Conservation (phyloP, 495 filamentous ascomycete genomes). For the Penicillium canariense region DNA sequence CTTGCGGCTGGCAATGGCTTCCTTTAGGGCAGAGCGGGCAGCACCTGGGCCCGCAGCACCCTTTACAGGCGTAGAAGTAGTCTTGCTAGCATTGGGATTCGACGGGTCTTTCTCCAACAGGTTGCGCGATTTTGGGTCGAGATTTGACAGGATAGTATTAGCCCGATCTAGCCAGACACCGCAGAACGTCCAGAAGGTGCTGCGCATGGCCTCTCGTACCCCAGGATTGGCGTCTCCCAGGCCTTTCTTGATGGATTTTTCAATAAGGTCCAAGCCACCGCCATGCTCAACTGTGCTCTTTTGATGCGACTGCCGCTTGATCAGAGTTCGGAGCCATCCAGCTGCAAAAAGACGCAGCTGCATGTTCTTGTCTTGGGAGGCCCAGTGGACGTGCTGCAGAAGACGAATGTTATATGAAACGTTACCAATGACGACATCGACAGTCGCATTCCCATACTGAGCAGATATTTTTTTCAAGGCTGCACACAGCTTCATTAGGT, state of each 20-base stretch:
- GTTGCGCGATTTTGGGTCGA: constrained; percentile 72
- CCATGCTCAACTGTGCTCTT: constrained; percentile 79
- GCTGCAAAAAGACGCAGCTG: constrained; percentile 73
- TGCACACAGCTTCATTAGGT: constrained; percentile 81
- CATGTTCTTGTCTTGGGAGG: constrained; percentile 88
- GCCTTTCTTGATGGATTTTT: constrained; percentile 85
- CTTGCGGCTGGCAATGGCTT: constrained; percentile 82
- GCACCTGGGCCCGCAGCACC: constrained; percentile 43
- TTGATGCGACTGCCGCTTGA: constrained; percentile 74
- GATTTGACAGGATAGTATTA: constrained; percentile 67
- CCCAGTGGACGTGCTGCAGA: constrained; percentile 76
- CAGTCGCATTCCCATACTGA: constrained; percentile 70
- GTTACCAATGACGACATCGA: constrained; percentile 71
- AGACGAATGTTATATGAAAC: constrained; percentile 75
- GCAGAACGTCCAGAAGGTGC: constrained; percentile 80
- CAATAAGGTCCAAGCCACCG: constrained; percentile 75
- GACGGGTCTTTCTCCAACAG: constrained; percentile 74
- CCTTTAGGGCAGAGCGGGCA: constrained; percentile 59
- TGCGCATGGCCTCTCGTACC: constrained; percentile 79
- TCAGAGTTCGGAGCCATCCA: constrained; percentile 79
- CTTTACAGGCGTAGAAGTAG: constrained; percentile 39
- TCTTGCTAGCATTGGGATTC: constrained; percentile 68
- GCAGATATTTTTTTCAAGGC: constrained; percentile 88
- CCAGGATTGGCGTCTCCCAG: constrained; percentile 82
- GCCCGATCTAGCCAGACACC: constrained; percentile 73